Evolutionary conservation across 1,139 yeast genomes (phyloP).

Genomic region (Suhomyces wounanorum): DNA sequence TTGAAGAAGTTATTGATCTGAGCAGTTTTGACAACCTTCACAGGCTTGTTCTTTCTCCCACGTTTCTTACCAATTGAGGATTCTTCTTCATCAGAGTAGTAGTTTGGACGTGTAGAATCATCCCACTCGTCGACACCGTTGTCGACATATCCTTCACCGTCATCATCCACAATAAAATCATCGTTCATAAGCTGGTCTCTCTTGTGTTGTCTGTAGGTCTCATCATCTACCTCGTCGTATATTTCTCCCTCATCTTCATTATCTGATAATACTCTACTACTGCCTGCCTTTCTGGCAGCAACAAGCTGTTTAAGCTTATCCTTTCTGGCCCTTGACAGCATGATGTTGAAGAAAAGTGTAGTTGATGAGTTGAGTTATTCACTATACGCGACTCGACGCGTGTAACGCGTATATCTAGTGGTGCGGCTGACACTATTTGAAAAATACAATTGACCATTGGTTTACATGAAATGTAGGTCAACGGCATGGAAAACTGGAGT

Average conservation of each 20-base stretch:
- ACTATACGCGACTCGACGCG: constrained; percentile 1
- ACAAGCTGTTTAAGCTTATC: constrained; percentile 43
- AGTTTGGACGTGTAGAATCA: constrained; percentile 48
- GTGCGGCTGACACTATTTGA: not conserved
- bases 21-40: constrained; percentile 49
- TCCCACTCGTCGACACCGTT: constrained; percentile 93
- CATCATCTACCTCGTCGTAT: constrained; percentile 88
- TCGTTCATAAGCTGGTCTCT: constrained; percentile 81
- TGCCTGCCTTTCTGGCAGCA: constrained; percentile 44
- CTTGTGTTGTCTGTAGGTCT: constrained; percentile 71
- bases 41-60: constrained; percentile 34
- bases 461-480: not conserved
- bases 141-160: constrained; percentile 88
- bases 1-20: constrained; percentile 58
- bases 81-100: constrained; percentile 56
- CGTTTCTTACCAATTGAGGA: constrained; percentile 32
- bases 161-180: constrained; percentile 92
- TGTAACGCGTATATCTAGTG: not conserved
- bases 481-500: not conserved
- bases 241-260: constrained; percentile 47
- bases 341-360: constrained; percentile 8
- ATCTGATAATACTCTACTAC: constrained; percentile 24
- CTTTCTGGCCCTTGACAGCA: constrained; percentile 36
- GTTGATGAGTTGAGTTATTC: not conserved
- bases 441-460: not conserved